Percentiles rank a stretch among this genome's conserved stretches.
phyloP scores from a whole-genome alignment of 2,329 filamentous ascomycete species.

The Xylariaceae sp. region DNA sequence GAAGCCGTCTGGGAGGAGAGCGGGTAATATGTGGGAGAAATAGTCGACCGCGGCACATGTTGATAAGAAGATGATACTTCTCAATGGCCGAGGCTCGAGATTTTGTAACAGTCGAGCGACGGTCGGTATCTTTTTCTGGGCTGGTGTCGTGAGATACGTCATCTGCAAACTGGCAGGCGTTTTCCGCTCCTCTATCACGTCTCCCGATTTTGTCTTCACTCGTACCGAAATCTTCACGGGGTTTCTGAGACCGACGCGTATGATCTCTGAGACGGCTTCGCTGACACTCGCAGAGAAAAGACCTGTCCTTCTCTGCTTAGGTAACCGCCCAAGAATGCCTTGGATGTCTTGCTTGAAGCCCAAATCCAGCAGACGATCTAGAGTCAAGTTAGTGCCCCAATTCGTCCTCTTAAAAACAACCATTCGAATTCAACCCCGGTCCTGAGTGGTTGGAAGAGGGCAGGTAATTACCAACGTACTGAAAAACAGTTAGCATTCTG shows the following conservation, averaged over 20 bases:
- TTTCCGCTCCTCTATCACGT: slow-evolving; percentile 67
- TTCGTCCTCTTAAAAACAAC: no score
- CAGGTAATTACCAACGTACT: slow-evolving; percentile 14
- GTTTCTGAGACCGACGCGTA: slow-evolving; percentile 80
- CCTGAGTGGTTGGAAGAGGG: no score
- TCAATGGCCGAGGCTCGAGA: slow-evolving; percentile 69
- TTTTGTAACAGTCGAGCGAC: slow-evolving; percentile 64
- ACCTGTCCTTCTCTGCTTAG: slow-evolving; percentile 89
- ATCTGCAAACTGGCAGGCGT: slow-evolving; percentile 92
- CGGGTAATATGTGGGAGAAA: slow-evolving; percentile 73
- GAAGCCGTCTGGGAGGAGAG: slow-evolving; percentile 63
- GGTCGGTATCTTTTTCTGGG: slow-evolving; percentile 74
- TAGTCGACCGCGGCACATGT: slow-evolving; percentile 96
- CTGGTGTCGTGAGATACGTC: slow-evolving; percentile 70
- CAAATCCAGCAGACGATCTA: slow-evolving; percentile 79
- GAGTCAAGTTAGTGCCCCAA: slow-evolving; percentile 7
- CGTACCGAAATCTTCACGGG: slow-evolving; percentile 93
- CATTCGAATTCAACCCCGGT: neutral
- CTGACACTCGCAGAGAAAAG: slow-evolving; percentile 95
- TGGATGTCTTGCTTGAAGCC: slow-evolving; percentile 91
- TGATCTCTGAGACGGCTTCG: slow-evolving; percentile 88
- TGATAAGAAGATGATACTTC: slow-evolving; percentile 85
- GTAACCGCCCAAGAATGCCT: slow-evolving; percentile 74
- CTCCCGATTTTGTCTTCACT: slow-evolving; percentile 70
- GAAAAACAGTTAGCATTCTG: slow-evolving; percentile 4